Conservation (phyloP, 2,329 filamentous ascomycete species). For the Fusarium armeniacum region DNA sequence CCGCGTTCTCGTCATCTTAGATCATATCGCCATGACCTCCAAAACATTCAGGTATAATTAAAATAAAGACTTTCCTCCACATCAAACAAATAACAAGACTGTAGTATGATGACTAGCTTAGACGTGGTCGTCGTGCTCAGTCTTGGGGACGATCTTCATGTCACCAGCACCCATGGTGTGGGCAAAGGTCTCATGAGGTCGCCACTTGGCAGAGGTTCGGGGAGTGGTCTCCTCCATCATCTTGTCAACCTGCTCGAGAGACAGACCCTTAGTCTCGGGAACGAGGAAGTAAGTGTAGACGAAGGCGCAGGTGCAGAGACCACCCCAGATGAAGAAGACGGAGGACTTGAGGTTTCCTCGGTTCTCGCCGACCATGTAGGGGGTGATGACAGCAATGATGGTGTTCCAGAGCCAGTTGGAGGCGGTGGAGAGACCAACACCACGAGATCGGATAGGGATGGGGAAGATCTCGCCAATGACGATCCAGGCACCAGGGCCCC, state of each 20-base stretch:
- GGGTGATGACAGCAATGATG: slow-evolving; percentile 75
- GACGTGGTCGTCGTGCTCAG: slow-evolving; percentile 52
- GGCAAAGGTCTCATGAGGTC: slow-evolving; percentile 78
- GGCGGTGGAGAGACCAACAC: slow-evolving; percentile 87
- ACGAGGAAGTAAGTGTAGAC: slow-evolving; percentile 81
- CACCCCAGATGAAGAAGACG: slow-evolving; percentile 83
- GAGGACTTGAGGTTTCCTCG: slow-evolving; percentile 66
- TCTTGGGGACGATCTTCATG: slow-evolving; percentile 48
- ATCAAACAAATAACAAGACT: slow-evolving; percentile 10
- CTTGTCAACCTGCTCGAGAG: slow-evolving; percentile 84
- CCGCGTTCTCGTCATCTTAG: slow-evolving; percentile 6
- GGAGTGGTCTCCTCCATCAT: slow-evolving; percentile 91
- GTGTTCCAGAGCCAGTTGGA: slow-evolving; percentile 78
- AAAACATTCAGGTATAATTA: slow-evolving; percentile 29
- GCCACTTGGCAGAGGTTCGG: slow-evolving; percentile 82
- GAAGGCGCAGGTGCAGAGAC: slow-evolving; percentile 71
- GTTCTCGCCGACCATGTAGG: slow-evolving; percentile 71
- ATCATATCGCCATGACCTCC: slow-evolving; percentile 10
- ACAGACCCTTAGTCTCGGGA: slow-evolving; percentile 81
- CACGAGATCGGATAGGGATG: slow-evolving; percentile 87
- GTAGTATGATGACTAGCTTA: slow-evolving; percentile 39
- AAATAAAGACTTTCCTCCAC: slow-evolving; percentile 16
- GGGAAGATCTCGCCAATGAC: slow-evolving; percentile 93
- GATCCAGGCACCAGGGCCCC: slow-evolving; percentile 86
- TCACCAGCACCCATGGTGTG: slow-evolving; percentile 54